A percentile compares a stretch with the other conserved stretches of the same genome.
Conservation (phyloP, 371 early-diverging fungal genomes). For the Nematocida major region DNA sequence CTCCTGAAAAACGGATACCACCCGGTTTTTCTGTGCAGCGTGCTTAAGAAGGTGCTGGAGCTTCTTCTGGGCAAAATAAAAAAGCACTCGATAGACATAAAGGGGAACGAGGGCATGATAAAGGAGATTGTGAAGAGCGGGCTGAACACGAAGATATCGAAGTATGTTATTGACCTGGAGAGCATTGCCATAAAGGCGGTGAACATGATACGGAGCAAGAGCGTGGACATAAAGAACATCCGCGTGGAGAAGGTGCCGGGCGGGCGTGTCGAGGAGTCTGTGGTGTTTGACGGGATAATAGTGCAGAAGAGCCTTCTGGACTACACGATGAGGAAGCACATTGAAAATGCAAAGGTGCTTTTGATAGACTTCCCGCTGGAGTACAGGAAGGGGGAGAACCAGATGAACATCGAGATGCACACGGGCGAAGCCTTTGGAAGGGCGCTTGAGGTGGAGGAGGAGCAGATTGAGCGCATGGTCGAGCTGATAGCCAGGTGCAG, state of each 20-base stretch:
- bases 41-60: slow-evolving; percentile 66
- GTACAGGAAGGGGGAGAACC: slow-evolving; percentile 99
- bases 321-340: slow-evolving; percentile 92
- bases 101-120: slow-evolving; percentile 73
- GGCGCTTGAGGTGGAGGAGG: slow-evolving; percentile 94
- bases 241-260: slow-evolving; percentile 93
- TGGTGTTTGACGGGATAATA: slow-evolving; percentile 94
- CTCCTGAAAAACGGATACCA: slow-evolving; percentile 83
- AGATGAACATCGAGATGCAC: slow-evolving; percentile 93
- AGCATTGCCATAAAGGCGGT: slow-evolving; percentile 87
- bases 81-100: slow-evolving; percentile 35
- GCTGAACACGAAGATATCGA: slow-evolving; percentile 90
- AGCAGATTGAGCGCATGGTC: slow-evolving; percentile 89
- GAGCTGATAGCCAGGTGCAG: slow-evolving; percentile 84
- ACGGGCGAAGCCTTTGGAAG: slow-evolving; percentile 89
- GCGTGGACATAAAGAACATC: slow-evolving; percentile 91
- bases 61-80: slow-evolving; percentile 10
- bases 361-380: slow-evolving; percentile 96
- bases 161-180: slow-evolving; percentile 91
- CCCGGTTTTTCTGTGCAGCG: slow-evolving; percentile 87
- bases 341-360: slow-evolving; percentile 92
- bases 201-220: slow-evolving; percentile 74
- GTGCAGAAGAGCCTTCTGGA: slow-evolving; percentile 98
- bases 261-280: slow-evolving; percentile 84
- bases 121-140: slow-evolving; percentile 73